Evolutionary conservation across 2,329 filamentous ascomycete genomes (phyloP).

Genomic region (Graphiopsis chlorocephala): DNA sequence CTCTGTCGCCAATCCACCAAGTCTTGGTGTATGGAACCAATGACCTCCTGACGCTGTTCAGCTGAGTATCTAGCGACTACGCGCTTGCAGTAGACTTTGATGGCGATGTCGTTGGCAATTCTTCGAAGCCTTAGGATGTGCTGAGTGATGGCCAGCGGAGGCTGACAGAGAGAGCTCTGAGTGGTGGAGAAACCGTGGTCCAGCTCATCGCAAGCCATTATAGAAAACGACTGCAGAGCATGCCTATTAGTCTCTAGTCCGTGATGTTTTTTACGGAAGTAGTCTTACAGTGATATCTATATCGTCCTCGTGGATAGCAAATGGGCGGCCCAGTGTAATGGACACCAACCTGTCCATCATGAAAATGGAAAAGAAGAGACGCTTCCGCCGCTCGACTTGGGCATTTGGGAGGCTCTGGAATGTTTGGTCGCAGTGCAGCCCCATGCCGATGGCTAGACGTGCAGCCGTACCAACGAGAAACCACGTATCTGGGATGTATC

Average conservation of each 20-base stretch:
- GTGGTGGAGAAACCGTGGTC: background rate
- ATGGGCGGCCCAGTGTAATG: slow-evolving; percentile 44
- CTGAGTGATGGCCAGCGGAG: slow-evolving; percentile 33
- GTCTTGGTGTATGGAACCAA: slow-evolving; percentile 39
- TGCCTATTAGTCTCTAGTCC: background rate
- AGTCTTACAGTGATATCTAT: slow-evolving; percentile 37
- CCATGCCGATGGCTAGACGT: slow-evolving; percentile 45
- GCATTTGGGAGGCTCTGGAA: slow-evolving; percentile 28
- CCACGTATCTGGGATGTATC: slow-evolving; percentile 39
- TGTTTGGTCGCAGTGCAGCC: slow-evolving; percentile 34
- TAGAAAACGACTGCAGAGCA: background rate
- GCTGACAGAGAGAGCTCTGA: background rate
- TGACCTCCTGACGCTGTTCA: slow-evolving; percentile 21
- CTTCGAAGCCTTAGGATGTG: slow-evolving; percentile 43
- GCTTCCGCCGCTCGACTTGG: slow-evolving; percentile 38
- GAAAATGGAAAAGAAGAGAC: slow-evolving; percentile 48
- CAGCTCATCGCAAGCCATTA: background rate
- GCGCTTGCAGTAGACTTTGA: slow-evolving; percentile 35
- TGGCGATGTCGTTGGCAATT: slow-evolving; percentile 43
- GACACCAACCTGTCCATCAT: slow-evolving; percentile 52
- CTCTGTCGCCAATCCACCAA: slow-evolving; percentile 43
- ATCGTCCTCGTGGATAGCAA: slow-evolving; percentile 48
- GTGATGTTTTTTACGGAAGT: background rate
- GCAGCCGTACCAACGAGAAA: slow-evolving; percentile 47
- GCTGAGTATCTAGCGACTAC: slow-evolving; percentile 20